phyloP scores from a whole-genome alignment of 768 basidiomycete genomes.

The Wakefieldia striispora region DNA sequence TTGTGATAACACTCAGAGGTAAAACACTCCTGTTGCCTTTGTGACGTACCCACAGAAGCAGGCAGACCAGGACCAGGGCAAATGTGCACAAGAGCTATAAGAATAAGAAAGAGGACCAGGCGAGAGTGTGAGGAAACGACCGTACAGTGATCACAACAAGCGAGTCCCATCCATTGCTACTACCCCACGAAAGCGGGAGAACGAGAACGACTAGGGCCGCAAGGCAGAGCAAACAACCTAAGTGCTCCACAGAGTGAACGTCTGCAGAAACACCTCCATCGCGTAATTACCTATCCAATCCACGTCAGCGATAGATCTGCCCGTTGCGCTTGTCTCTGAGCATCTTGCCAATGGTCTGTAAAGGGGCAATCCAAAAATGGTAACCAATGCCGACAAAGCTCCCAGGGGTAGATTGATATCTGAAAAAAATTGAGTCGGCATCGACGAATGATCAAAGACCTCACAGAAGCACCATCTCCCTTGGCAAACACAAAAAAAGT shows the following conservation, averaged over 20 bases:
- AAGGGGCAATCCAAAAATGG: constrained; percentile 5
- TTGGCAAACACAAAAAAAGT: background rate
- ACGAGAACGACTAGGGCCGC: constrained; percentile 10
- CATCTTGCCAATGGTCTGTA: background rate
- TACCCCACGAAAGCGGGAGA: constrained; percentile 12
- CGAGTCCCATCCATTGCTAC: constrained; percentile 6
- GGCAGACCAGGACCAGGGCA: constrained; percentile 1
- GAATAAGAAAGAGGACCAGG: background rate
- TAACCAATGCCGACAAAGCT: constrained; percentile 4
- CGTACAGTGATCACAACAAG: constrained; percentile 8
- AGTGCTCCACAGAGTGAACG: background rate
- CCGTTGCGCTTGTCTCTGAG: background rate
- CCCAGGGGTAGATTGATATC: constrained; percentile 16
- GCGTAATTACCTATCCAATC: constrained; percentile 12
- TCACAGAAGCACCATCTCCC: constrained; percentile 20
- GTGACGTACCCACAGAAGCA: constrained; percentile 9
- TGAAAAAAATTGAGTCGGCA: constrained; percentile 1
- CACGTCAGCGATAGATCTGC: constrained; percentile 4
- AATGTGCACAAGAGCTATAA: constrained; percentile 11
- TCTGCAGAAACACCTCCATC: background rate
- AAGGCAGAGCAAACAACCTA: constrained; percentile 14
- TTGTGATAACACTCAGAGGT: constrained; percentile 5
- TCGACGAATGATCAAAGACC: background rate
- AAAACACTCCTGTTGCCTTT: constrained; percentile 10
- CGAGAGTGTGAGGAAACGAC: background rate